These are phyloP conservation scores for Chrysoporthe deuterocubensis DNA, from an alignment of 2,329 filamentous ascomycete species.

Conservation along the genomic window DNA sequence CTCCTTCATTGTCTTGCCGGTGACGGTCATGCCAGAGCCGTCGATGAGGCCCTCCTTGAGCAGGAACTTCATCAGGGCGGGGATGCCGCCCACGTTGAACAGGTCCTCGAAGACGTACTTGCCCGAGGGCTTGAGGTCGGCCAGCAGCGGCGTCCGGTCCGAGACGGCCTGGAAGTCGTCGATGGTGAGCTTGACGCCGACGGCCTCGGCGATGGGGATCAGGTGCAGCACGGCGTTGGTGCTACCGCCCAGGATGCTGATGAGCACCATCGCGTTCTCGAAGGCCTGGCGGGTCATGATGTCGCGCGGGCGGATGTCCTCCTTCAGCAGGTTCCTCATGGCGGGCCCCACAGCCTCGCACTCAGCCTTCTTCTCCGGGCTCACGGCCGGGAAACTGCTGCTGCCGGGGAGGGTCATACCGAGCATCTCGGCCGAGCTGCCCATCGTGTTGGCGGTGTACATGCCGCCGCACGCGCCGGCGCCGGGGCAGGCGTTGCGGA, in stretches of 20 bases:
- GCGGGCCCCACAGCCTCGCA: conserved; percentile 73
- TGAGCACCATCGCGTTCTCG: conserved; percentile 82
- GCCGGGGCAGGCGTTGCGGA: conserved; percentile 86
- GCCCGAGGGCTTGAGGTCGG: conserved; percentile 83
- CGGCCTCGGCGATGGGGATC: conserved; percentile 81
- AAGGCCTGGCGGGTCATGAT: conserved; percentile 82
- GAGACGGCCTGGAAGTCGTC: conserved; percentile 87
- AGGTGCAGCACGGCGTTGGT: conserved; percentile 86
- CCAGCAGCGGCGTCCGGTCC: conserved; percentile 77
- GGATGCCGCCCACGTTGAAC: conserved; percentile 86
- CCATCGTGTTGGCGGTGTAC: conserved; percentile 80
- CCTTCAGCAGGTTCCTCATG: conserved; percentile 73
- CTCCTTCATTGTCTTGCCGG: conserved; percentile 85
- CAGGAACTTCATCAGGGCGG: conserved; percentile 84
- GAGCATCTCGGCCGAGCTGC: conserved; percentile 73
- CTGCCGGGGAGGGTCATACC: conserved; percentile 83
- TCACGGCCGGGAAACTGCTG: conserved; percentile 78
- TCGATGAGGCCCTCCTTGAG: conserved; percentile 82
- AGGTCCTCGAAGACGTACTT: conserved; percentile 86
- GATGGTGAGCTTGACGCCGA: conserved; percentile 80
- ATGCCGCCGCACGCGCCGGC: conserved; percentile 86
- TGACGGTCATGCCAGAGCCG: conserved; percentile 80
- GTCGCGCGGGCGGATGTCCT: conserved; percentile 78
- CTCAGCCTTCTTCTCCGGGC: conserved; percentile 71
- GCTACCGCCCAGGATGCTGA: conserved; percentile 81